Percentiles rank a stretch among this genome's conserved stretches.
Evolutionary conservation across 495 filamentous ascomycete species (phyloP).

Genomic region (Xylaria bambusicola): DNA sequence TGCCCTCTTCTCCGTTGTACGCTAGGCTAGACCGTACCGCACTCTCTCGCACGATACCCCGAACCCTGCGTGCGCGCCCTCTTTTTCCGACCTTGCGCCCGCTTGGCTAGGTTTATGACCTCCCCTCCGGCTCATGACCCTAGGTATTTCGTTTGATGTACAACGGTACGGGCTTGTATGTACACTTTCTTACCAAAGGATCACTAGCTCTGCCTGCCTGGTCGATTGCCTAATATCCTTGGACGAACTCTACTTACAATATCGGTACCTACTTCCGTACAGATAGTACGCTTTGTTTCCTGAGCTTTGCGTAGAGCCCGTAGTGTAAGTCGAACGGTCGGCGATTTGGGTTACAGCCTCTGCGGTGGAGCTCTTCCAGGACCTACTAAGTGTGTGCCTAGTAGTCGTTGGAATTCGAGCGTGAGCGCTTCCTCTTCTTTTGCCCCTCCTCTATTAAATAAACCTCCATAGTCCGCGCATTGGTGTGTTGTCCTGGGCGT

Average conservation of each 20-base stretch:
- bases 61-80: not conserved
- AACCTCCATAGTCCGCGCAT: conserved; percentile 11
- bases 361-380: conserved; percentile 17
- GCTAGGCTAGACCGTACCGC: not conserved
- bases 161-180: not conserved
- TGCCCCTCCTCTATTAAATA: conserved; percentile 28
- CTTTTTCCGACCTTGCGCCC: not conserved
- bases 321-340: not conserved
- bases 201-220: conserved; percentile 12
- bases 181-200: conserved; percentile 2
- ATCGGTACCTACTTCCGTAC: too few relatives aligned
- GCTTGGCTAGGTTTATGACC: not conserved
- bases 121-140: not conserved
- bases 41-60: not conserved
- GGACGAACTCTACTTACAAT: not conserved
- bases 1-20: not conserved
- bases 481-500: not conserved
- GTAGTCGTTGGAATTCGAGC: conserved; percentile 27
- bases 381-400: too few relatives aligned
- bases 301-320: not conserved
- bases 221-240: conserved; percentile 1
- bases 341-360: conserved; percentile 17
- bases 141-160: not conserved
- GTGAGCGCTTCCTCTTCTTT: conserved; percentile 32
- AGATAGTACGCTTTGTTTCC: not conserved